These are phyloP conservation scores for Candida easanensis DNA, from an alignment of 805 yeast genomes.

Conservation along the genomic window DNA sequence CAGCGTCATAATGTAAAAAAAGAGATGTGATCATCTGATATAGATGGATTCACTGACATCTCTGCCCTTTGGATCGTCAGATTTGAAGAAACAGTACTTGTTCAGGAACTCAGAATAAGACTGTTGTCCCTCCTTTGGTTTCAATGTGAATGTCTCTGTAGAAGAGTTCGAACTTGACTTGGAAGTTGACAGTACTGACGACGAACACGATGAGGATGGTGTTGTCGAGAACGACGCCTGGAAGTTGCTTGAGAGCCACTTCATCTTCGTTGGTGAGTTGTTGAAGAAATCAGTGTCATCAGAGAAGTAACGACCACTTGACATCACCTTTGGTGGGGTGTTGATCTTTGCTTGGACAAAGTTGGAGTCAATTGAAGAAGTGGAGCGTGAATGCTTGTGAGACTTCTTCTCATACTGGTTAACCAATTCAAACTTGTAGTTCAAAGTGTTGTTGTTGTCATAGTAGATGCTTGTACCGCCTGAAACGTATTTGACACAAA, in stretches of 20 bases:
- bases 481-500: constrained; percentile 39
- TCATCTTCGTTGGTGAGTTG: constrained; percentile 15
- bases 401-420: constrained; percentile 12
- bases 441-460: constrained; percentile 39
- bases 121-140: constrained; percentile 1
- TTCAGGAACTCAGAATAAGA: constrained; percentile 26
- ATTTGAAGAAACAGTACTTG: constrained; percentile 27
- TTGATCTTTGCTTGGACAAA: constrained; percentile 13
- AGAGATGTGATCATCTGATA: constrained; percentile 7
- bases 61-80: constrained; percentile 15
- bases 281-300: constrained; percentile 30
- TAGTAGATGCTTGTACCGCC: constrained; percentile 30
- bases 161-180: constrained; percentile 9
- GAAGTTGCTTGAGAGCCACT: constrained; percentile 7
- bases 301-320: constrained; percentile 25
- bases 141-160: constrained; percentile 2
- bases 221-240: constrained; percentile 9
- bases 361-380: constrained; percentile 16
- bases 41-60: constrained; percentile 13
- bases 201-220: constrained; percentile 11
- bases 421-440: constrained; percentile 35
- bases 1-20: constrained; percentile 2
- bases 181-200: constrained; percentile 2
- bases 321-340: constrained; percentile 19
- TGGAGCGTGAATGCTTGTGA: constrained; percentile 2